Base-by-base conservation (phyloP, 1,284 basidiomycete genomes). In the Ustilago shanxiensis region DNA sequence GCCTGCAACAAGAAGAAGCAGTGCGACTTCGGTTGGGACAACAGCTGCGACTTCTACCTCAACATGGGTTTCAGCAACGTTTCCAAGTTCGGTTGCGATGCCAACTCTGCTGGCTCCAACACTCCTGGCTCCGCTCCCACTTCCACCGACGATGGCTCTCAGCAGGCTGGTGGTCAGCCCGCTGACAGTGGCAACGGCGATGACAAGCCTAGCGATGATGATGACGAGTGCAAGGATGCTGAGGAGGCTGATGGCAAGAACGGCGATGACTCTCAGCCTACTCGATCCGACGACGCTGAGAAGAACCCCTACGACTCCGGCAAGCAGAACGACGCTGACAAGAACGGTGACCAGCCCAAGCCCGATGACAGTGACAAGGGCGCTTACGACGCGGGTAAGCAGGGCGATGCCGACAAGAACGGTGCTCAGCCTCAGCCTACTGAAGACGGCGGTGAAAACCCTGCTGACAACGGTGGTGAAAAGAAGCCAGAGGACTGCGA, bases 1-100 rank as follows among this genome's bases (percentile, higher is more conserved):
- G 73, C 68, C 24, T 71, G 73, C 60, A 45, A 76, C 58, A 53
- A 58, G 58, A 64, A 76, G 33, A 65, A 65, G 54, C 55, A 71
- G 64, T 76, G 73, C 65, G 73, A 76, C 57, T 60, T 58, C 29
- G 68, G 65, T 26, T 67, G 52, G 68, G 50, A 71, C 58, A 72
- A 77, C 66, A 62, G 56, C 60, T 77, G 71, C 49, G 59, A 58
- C 50, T 70, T 70, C 55, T 73, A 72, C 59, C 53, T 53, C 9
- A 52, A 71, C 60, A 65, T 67, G 64, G 68, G 68, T 31, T 76
- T 76, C 61, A 65, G 37, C 67, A 60, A 65, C 54, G 60, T 76
- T 24, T n/a, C 47, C 47, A 62, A 76, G 58, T 76, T 64, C 37
- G 74, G 74, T 20, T 77, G 74, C 55, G 50, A 54, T 56, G 49